Base-by-base conservation (phyloP, 2,329 filamentous ascomycete genomes). In the Lasiodiplodia gonubiensis region DNA sequence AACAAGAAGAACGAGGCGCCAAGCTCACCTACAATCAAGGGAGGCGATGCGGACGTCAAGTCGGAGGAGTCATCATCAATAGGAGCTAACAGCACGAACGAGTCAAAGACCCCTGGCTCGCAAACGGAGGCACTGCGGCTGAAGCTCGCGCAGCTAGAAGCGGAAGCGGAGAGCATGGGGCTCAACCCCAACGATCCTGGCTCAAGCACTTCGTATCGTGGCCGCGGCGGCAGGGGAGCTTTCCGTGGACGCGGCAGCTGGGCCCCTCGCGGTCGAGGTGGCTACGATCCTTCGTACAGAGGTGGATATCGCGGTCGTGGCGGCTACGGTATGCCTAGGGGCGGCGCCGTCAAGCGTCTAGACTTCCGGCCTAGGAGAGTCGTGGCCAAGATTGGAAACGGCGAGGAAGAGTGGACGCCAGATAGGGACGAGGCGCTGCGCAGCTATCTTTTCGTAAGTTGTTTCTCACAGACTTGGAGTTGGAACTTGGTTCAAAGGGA, bases 291-390 rank as follows among this genome's bases (percentile, higher is more conserved):
- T 4, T 67, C 65, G 18, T 61, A 53, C 25, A 59, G 55, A 27
- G 30, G 37, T 3, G 60, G 66, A 10, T 83, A 76, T 54, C 77
- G 79, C 64, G 79, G 77, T 30, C 75, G 82, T 49, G 81, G 82
- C 10, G 78, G 74, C 10, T 82, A 71, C 59, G 80, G 80, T 33
- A 80, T 80, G 6, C 72, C 71, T 23, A 72, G 73, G 21, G 81
- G 81, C 30, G 82, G 89, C 71, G 83, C 82, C 66, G 85, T 87
- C 18, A 82, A 84, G 71, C 89, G 90, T 21, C 83, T 95, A 25
- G 92, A 95, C 74, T 93, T 94, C 75, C 84, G 92, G 53, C 89
- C 92, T 0, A 90, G 86, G 75, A 89, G 85, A 69, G 81, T 95
- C 11, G 84, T 86, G 6, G 79, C 94, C 27, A 83, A 84, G 8